A percentile compares a stretch with the other conserved stretches of the same genome.
These are phyloP conservation scores for Agrocybe praecox DNA, from an alignment of 768 basidiomycete species.

Conservation along the genomic window DNA sequence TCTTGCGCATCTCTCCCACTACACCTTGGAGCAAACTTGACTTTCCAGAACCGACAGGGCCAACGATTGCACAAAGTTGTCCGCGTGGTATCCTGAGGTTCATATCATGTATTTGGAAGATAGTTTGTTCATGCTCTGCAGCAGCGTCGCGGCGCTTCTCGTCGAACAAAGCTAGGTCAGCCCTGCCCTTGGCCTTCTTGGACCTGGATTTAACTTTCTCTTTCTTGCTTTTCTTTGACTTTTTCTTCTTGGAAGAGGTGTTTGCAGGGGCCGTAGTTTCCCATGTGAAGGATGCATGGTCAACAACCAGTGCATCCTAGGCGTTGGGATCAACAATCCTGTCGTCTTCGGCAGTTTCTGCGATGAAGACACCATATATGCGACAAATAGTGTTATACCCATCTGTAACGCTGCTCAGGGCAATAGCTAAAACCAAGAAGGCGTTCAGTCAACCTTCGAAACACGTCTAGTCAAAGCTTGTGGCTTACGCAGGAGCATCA, in stretches of 20 bases:
- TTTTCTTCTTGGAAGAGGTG: slow-evolving; percentile 25
- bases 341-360: not conserved
- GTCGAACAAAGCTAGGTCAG: slow-evolving; percentile 29
- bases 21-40: slow-evolving; percentile 72
- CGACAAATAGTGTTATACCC: slow-evolving; percentile 1
- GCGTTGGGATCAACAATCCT: not conserved
- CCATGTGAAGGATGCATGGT: slow-evolving; percentile 70
- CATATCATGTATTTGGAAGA: slow-evolving; percentile 69
- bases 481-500: slow-evolving; percentile 66
- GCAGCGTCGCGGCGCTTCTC: slow-evolving; percentile 17
- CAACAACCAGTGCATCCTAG: not conserved
- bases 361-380: slow-evolving; percentile 5
- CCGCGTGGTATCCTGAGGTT: slow-evolving; percentile 73
- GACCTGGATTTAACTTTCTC: no score
- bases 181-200: slow-evolving; percentile 17
- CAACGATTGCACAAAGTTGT: slow-evolving; percentile 83
- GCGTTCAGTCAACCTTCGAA: not conserved
- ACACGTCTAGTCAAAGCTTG: not conserved
- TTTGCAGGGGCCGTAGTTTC: slow-evolving; percentile 64
- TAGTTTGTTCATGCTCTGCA: slow-evolving; percentile 34
- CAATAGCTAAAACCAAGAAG: not conserved
- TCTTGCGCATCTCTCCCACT: slow-evolving; percentile 83
- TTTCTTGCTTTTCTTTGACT: slow-evolving; percentile 2
- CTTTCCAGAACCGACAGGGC: slow-evolving; percentile 76
- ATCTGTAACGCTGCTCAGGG: slow-evolving; percentile 2